phyloP scores from a whole-genome alignment of 768 basidiomycete genomes.

The Galerina marginata region DNA sequence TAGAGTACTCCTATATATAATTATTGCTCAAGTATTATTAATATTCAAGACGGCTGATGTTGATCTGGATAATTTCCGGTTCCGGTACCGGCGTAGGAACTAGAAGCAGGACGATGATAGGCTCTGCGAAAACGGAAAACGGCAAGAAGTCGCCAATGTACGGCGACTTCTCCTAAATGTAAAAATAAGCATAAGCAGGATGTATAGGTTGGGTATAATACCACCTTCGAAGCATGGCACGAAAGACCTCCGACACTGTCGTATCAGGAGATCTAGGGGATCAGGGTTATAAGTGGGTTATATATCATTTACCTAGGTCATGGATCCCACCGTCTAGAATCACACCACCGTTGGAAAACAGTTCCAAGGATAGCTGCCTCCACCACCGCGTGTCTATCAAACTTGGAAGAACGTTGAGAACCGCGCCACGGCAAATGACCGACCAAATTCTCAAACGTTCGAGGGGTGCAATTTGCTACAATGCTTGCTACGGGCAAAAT shows the following conservation, averaged over 20 bases:
- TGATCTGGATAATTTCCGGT: conserved; percentile 1
- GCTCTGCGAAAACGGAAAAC: not conserved
- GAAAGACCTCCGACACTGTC: conserved; percentile 9
- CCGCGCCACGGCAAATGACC: not conserved
- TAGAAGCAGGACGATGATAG: not conserved
- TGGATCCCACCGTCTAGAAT: conserved; percentile 1
- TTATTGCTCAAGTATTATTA: not conserved
- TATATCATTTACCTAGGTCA: too few species aligned
- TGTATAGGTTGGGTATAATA: not conserved
- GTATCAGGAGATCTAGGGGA: conserved; percentile 5
- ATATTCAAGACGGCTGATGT: conserved; percentile 2
- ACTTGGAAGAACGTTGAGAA: not conserved
- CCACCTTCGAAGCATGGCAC: not conserved
- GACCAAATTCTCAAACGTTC: conserved; percentile 3
- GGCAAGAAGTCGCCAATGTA: not conserved
- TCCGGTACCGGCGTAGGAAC: not conserved
- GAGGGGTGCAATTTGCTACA: not conserved
- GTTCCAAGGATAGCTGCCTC: not conserved
- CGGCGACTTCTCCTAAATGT: conserved; percentile 6
- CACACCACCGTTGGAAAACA: not conserved
- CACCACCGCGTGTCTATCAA: not conserved
- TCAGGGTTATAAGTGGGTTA: too few species aligned
- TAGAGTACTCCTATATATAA: not conserved
- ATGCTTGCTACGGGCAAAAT: not conserved
- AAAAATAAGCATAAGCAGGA: not conserved